Conservation (phyloP, 75 land plant species). For the Pseudotsuga menziesii region DNA sequence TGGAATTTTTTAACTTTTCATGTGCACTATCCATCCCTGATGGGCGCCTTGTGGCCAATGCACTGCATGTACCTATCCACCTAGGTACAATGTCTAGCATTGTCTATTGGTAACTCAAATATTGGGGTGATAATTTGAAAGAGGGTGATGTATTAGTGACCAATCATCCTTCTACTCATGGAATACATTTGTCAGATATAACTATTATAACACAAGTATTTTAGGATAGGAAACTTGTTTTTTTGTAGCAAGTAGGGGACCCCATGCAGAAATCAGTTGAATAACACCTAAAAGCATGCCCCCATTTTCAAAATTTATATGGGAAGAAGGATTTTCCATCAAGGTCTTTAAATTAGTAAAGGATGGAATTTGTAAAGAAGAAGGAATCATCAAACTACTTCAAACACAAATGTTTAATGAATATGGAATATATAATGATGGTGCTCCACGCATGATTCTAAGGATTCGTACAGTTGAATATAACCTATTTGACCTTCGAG, state of each 20-base stretch:
- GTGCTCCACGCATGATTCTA: too few species aligned
- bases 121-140: conserved; percentile 80
- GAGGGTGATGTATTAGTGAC: conserved; percentile 97
- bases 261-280: too few species aligned
- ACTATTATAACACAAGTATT: conserved; percentile 96
- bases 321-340: too few species aligned
- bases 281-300: too few species aligned
- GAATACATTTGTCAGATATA: conserved; percentile 97
- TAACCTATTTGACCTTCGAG: conserved; percentile 95
- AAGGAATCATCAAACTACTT: too few species aligned
- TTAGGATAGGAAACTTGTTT: conserved; percentile 65
- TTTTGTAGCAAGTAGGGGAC: too few species aligned
- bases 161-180: conserved; percentile 94
- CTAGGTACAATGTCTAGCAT: conserved; percentile 99
- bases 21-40: conserved; percentile 95
- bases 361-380: too few species aligned
- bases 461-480: conserved; percentile 94
- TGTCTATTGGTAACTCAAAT: conserved; percentile 80
- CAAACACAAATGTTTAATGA: too few species aligned
- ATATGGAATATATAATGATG: too few species aligned
- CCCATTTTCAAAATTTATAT: too few species aligned
- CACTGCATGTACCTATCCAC: conserved; percentile 98
- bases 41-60: conserved; percentile 99
- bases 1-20: conserved; percentile 91
- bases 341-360: too few species aligned